Evolutionary conservation across 768 basidiomycete species (phyloP).

Genomic region (Mycena indigotica): DNA sequence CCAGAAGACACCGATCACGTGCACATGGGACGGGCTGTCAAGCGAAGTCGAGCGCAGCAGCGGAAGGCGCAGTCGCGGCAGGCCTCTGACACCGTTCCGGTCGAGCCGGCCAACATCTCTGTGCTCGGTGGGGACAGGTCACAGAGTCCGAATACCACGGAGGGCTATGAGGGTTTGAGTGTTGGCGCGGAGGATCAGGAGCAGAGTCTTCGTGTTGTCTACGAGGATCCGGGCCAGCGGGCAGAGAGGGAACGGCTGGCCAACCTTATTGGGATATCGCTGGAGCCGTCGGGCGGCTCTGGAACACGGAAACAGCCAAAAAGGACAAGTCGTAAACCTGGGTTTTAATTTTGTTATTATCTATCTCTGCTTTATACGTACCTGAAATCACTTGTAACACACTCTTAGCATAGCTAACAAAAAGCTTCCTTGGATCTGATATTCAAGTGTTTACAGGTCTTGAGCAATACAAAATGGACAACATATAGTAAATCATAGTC

Average conservation of each 20-base stretch:
- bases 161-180: conserved; percentile 29
- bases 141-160: conserved; percentile 24
- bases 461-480: too few relatives aligned
- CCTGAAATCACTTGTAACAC: too few relatives aligned
- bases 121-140: conserved; percentile 16
- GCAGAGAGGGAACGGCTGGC: conserved; percentile 61
- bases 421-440: too few relatives aligned
- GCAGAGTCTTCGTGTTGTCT: conserved; percentile 60
- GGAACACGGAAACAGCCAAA: background rate
- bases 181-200: conserved; percentile 27
- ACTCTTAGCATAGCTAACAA: too few relatives aligned
- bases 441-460: too few relatives aligned
- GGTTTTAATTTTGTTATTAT: background rate
- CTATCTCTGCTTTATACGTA: too few relatives aligned
- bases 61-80: conserved; percentile 42
- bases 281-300: background rate
- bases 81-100: conserved; percentile 33
- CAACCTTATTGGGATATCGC: conserved; percentile 36
- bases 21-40: conserved; percentile 30
- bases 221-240: conserved; percentile 67
- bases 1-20: conserved; percentile 38
- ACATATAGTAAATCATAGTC: too few relatives aligned
- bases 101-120: conserved; percentile 20
- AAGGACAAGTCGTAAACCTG: background rate
- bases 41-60: conserved; percentile 40